Evolutionary conservation across 352 stramenopile species (phyloP).

Genomic region (Globisporangium megalacanthum): DNA sequence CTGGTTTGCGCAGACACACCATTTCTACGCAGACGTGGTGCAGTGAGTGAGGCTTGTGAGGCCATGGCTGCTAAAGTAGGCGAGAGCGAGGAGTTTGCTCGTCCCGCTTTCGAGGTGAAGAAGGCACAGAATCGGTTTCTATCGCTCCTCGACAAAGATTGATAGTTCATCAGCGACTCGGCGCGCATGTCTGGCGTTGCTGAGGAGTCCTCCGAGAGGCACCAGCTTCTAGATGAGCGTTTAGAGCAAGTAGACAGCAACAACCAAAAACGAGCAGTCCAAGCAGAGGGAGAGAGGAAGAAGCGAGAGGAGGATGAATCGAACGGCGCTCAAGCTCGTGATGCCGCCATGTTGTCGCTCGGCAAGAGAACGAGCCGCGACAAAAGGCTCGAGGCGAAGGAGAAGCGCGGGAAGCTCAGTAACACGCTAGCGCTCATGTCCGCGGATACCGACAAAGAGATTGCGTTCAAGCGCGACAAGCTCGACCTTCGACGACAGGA

Average conservation of each 20-base stretch:
- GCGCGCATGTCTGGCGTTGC: too few relatives aligned
- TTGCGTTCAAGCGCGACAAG: conserved; percentile 1
- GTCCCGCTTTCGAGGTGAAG: too few relatives aligned
- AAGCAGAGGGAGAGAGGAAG: neutral
- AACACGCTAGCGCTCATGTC: neutral
- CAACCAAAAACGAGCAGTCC: neutral
- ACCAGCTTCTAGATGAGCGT: neutral
- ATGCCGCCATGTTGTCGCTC: neutral
- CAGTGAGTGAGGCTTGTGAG: too few relatives aligned
- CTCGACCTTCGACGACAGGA: neutral
- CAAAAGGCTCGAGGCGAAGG: neutral
- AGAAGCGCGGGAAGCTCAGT: neutral
- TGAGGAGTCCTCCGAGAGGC: too few relatives aligned
- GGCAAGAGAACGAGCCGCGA: neutral
- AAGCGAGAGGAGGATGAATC: neutral
- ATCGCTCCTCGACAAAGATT: too few relatives aligned
- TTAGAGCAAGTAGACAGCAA: neutral
- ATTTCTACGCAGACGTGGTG: too few relatives aligned
- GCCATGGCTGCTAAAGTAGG: too few relatives aligned
- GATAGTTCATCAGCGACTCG: too few relatives aligned
- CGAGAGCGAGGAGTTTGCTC: too few relatives aligned
- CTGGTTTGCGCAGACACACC: too few relatives aligned
- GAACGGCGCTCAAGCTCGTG: neutral
- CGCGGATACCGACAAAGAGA: neutral
- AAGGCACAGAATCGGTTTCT: too few relatives aligned